Percentiles rank a stretch among this genome's conserved stretches.
phyloP scores from a whole-genome alignment of 2,329 filamentous ascomycete genomes.

The Penicillium sp. region DNA sequence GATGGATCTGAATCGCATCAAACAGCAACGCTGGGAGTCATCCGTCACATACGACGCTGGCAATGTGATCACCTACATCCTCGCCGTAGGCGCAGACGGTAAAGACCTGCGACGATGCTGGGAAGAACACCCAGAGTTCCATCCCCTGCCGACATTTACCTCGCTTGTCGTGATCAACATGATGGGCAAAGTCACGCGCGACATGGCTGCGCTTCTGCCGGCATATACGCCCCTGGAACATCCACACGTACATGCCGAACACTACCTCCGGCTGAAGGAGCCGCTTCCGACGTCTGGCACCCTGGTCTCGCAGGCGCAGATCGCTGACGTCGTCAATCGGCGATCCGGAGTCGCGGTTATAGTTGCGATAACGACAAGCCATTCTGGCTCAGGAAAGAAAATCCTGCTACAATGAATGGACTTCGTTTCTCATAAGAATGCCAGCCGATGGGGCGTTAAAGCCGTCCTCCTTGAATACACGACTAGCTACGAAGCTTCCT shows the following conservation, averaged over 20 bases:
- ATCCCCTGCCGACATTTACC: neutral
- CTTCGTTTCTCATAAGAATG: neutral
- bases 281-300: neutral
- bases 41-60: neutral
- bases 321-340: neutral
- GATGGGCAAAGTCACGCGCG: neutral
- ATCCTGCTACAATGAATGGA: neutral
- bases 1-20: neutral
- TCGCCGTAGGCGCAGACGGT: neutral
- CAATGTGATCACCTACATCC: neutral
- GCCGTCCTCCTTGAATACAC: neutral
- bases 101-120: neutral
- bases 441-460: neutral
- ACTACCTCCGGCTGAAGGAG: neutral
- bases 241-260: neutral
- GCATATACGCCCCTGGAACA: neutral
- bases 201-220: neutral
- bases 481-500: neutral
- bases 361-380: neutral
- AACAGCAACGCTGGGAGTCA: neutral
- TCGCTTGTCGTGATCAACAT: neutral
- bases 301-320: neutral
- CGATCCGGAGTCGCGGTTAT: neutral
- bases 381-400: neutral
- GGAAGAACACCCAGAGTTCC: neutral